Conservation (phyloP, 2,329 filamentous ascomycete species). For the Didymellaceae sp. region DNA sequence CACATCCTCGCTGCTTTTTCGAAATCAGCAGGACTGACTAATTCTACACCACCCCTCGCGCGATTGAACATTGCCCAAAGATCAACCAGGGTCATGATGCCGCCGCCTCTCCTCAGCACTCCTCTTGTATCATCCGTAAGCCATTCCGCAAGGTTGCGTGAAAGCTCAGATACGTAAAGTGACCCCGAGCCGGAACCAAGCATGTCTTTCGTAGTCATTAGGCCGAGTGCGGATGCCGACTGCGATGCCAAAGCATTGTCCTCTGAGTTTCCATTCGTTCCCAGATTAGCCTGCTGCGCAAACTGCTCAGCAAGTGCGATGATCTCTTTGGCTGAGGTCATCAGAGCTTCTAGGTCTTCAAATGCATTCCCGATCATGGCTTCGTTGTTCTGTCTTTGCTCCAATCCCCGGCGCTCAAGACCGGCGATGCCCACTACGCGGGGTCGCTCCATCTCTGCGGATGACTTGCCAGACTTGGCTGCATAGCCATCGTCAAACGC, state of each 20-base stretch:
- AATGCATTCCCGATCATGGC: constrained; percentile 91
- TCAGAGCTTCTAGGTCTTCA: constrained; percentile 93
- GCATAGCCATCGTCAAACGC: constrained; percentile 38
- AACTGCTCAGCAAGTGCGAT: constrained; percentile 91
- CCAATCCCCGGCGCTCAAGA: constrained; percentile 82
- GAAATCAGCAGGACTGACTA: constrained; percentile 90
- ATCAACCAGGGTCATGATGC: constrained; percentile 50
- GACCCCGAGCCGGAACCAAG: constrained; percentile 80
- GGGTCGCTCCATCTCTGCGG: constrained; percentile 34
- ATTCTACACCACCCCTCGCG: constrained; percentile 88
- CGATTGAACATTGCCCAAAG: constrained; percentile 78
- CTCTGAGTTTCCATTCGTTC: constrained; percentile 66
- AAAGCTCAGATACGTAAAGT: constrained; percentile 76
- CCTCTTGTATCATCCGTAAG: constrained; percentile 48
- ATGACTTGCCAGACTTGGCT: constrained; percentile 27
- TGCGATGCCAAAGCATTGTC: constrained; percentile 78
- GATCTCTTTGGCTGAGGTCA: constrained; percentile 97
- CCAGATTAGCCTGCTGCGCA: constrained; percentile 68
- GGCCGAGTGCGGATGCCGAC: constrained; percentile 81
- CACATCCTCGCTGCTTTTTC: constrained; percentile 87
- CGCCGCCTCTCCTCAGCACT: constrained; percentile 45
- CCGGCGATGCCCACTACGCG: constrained; percentile 89
- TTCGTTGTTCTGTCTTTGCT: constrained; percentile 91
- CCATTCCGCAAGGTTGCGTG: constrained; percentile 49
- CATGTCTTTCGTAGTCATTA: constrained; percentile 95